A percentile compares a stretch with the other conserved stretches of the same genome.
Evolutionary conservation across 257 asterid species (phyloP).

Genomic region (Solanum acaule): DNA sequence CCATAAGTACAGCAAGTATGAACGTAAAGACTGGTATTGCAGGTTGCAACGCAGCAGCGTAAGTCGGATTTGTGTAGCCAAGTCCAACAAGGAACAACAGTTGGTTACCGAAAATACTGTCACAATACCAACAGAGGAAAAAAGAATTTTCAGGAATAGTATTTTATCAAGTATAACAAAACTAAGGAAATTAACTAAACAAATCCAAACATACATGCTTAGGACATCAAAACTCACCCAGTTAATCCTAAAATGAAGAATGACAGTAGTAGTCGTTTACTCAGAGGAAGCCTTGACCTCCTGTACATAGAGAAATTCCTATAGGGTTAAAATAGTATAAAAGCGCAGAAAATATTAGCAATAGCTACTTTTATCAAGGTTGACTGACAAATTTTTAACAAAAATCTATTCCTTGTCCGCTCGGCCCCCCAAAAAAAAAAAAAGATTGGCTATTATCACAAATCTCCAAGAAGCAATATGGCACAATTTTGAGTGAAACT

Average conservation of each 20-base stretch:
- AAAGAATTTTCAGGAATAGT: background rate
- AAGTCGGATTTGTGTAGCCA: constrained; percentile 89
- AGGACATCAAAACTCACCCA: constrained; percentile 48
- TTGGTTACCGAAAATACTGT: constrained; percentile 88
- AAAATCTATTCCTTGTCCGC: background rate
- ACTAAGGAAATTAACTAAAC: background rate
- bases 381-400: background rate
- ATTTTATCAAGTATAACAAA: background rate
- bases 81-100: constrained; percentile 93
- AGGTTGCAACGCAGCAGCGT: constrained; percentile 97
- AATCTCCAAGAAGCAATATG: background rate
- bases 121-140: constrained; percentile 7
- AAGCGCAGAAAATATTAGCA: background rate
- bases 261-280: constrained; percentile 43
- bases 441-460: background rate
- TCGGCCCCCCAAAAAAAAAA: background rate
- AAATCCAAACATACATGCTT: background rate
- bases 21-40: constrained; percentile 95
- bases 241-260: constrained; percentile 95
- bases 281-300: constrained; percentile 62
- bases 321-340: background rate
- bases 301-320: constrained; percentile 22
- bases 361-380: background rate
- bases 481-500: background rate
- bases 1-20: constrained; percentile 76